Evolutionary conservation across 352 stramenopile genomes (phyloP).

Genomic region (Pythium plurisporium): DNA sequence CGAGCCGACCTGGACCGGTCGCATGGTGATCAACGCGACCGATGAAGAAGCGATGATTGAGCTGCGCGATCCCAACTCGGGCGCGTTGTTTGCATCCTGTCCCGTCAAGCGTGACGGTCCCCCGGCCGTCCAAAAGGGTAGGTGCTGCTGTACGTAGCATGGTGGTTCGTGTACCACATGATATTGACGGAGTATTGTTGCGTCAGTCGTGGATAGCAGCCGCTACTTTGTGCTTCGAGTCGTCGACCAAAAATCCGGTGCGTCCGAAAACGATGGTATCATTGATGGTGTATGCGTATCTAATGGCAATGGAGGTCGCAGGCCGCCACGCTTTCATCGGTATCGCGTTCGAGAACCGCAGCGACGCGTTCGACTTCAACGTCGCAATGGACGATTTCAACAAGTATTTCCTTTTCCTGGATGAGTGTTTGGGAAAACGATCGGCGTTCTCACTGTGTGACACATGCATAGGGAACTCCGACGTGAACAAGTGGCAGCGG

Average conservation of each 20-base stretch:
- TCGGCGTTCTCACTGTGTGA: too few species aligned
- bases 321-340: constrained; percentile 91
- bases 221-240: constrained; percentile 93
- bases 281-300: too few species aligned
- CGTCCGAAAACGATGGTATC: too few species aligned
- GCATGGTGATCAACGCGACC: constrained; percentile 53
- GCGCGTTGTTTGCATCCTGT: constrained; percentile 51
- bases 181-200: constrained; percentile 1
- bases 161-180: background rate
- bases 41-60: constrained; percentile 60
- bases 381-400: constrained; percentile 88
- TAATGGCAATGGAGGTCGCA: too few species aligned
- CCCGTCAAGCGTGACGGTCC: constrained; percentile 56
- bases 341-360: constrained; percentile 92
- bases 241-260: constrained; percentile 79
- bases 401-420: constrained; percentile 56
- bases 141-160: background rate
- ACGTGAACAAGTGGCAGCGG: constrained; percentile 41
- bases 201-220: constrained; percentile 82
- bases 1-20: constrained; percentile 55
- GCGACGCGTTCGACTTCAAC: constrained; percentile 95
- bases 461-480: constrained; percentile 56
- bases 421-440: too few species aligned
- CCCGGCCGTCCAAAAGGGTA: constrained; percentile 62
- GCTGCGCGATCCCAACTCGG: constrained; percentile 51